Evolutionary conservation across 495 filamentous ascomycete species (phyloP).

Genomic region (Penicillium fimorum): DNA sequence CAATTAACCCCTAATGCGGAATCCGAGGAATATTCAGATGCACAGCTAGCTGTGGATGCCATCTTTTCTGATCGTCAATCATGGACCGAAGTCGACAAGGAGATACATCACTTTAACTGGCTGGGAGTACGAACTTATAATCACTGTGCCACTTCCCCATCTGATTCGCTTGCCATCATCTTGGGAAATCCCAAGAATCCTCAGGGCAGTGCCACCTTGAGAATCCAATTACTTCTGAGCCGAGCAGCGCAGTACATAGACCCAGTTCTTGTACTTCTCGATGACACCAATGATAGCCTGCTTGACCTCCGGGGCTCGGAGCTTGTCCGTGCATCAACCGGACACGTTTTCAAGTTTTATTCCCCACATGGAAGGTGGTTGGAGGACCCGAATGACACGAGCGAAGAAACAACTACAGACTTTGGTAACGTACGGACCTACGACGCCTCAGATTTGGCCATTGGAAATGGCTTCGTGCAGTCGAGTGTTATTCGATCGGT

Average conservation of each 20-base stretch:
- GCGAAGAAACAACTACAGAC: conserved; percentile 7
- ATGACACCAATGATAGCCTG: conserved; percentile 1
- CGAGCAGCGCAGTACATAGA: conserved; percentile 26
- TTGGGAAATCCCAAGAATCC: conserved; percentile 20
- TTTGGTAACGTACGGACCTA: conserved; percentile 1
- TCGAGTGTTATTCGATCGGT: neutral
- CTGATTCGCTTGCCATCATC: conserved; percentile 33
- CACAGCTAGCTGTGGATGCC: neutral
- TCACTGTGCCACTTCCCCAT: conserved; percentile 28
- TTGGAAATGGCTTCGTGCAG: conserved; percentile 26
- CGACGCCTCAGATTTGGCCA: neutral
- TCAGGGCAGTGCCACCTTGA: neutral
- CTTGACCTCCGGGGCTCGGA: conserved; percentile 9
- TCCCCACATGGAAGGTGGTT: conserved; percentile 29
- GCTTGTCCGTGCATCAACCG: conserved; percentile 19
- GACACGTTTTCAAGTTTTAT: conserved; percentile 27
- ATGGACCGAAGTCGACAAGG: neutral
- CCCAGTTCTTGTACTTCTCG: conserved; percentile 23
- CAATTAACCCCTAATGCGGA: too few relatives aligned
- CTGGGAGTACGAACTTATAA: conserved; percentile 15
- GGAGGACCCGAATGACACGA: conserved; percentile 1
- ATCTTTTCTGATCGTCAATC: conserved; percentile 8
- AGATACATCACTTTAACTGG: conserved; percentile 41
- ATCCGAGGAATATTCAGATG: neutral
- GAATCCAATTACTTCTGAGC: conserved; percentile 15